Percentiles rank a stretch among this genome's conserved stretches.
Evolutionary conservation across 345 rosid genomes (phyloP).

Genomic region (Erodium maritimum): DNA sequence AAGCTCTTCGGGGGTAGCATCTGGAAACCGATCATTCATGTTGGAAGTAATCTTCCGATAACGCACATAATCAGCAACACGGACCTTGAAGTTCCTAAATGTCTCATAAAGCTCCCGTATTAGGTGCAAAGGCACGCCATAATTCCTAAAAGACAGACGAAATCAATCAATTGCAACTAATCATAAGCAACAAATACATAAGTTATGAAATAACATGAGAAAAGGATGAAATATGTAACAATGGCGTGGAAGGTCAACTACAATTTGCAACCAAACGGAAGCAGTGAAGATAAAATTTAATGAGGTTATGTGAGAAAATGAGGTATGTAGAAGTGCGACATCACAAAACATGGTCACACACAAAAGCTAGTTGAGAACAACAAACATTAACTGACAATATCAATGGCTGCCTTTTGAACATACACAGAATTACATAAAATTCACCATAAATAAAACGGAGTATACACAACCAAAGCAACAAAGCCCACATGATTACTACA

Average conservation of each 20-base stretch:
- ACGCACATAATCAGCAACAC: slow-evolving; percentile 84
- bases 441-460: no score
- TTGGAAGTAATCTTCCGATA: slow-evolving; percentile 90
- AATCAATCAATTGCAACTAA: neutral
- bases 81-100: slow-evolving; percentile 82
- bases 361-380: no score
- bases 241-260: neutral
- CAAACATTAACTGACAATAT: no score
- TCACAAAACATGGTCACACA: no score
- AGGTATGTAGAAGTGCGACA: no score
- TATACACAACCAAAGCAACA: no score
- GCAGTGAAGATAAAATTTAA: no score
- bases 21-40: slow-evolving; percentile 93
- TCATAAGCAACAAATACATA: neutral
- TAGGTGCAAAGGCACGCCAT: slow-evolving; percentile 88
- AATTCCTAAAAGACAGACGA: slow-evolving; percentile 47
- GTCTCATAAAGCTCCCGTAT: slow-evolving; percentile 96
- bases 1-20: slow-evolving; percentile 88
- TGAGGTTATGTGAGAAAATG: no score
- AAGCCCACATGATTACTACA: no score
- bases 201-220: neutral
- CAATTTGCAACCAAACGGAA: neutral
- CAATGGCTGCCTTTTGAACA: no score
- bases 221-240: neutral
- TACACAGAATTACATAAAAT: no score